Evolutionary conservation across 202 grass and related monocot genomes (phyloP), one percentile per base, ranked within the genome.

Genomic region (Digitaria exilis): DNA sequence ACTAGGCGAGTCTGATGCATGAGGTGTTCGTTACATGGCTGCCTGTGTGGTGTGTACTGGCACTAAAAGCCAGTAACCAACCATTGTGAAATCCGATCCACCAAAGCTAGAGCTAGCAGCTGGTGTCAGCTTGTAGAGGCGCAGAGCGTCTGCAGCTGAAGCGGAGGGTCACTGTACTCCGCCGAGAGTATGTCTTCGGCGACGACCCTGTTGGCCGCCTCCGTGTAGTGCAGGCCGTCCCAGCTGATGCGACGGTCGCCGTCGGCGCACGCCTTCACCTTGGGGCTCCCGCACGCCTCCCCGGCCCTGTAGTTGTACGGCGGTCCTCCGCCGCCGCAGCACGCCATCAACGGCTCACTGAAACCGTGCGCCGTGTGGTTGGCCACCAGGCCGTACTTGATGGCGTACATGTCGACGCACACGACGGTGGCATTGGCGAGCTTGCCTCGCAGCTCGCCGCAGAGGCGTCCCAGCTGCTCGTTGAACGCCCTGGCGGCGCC

Each of bases 351-450:
- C 73, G 88, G 85, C 22, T 77, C 61, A 39, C 58, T 72, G 89
- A 88, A 81, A 10, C 87, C 77, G 32, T 89, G 88, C 64, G 51
- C 74, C 19, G 72, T 80, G 73, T 87, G 87, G 76, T 91, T 85
- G 52, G 84, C 68, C 9, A 94, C 21, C 65, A 94, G 71, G 39
- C 75, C 81, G 75, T 89, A 89, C 80, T 91, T 94, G 76, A 90
- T 86, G 22, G 83, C 68, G 63, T 86, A 84, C 69, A 91, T 81
- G 50, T 92, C 90, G 2, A 49, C 67, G 73, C 87, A 88, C 82
- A 92, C 90, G 22, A 86, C 60, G 30, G 78, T 88, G 5, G 56
- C 31, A 18, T 80, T 76, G 63, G 84, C 64, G 19, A 76, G 70
- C 34, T 71, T 32, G 26, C 66, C 82, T 6, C 69, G 82, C 69